Evolutionary conservation across 441 rosid species (phyloP).

Genomic region (Omphalea diandra): DNA sequence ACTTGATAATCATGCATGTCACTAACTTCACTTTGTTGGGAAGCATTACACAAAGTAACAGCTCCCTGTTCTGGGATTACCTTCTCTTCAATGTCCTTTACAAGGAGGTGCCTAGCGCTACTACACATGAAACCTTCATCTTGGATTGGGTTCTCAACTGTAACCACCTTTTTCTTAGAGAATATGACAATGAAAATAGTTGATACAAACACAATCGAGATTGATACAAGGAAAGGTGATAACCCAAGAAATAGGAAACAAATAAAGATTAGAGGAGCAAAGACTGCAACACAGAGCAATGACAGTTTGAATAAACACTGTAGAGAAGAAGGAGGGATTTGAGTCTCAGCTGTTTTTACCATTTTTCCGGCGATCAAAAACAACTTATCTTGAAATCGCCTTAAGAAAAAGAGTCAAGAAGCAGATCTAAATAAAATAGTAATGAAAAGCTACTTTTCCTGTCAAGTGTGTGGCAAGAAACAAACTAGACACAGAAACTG

Average conservation of each 20-base stretch:
- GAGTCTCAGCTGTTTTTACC: slow-evolving; percentile 29
- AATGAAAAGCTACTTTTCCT: neutral
- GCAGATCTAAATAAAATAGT: slow-evolving; percentile 16
- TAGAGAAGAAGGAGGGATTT: slow-evolving; percentile 26
- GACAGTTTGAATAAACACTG: slow-evolving; percentile 27
- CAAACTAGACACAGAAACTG: neutral
- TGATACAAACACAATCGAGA: slow-evolving; percentile 36
- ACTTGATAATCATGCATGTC: slow-evolving; percentile 28
- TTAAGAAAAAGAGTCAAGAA: neutral
- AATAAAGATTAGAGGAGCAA: slow-evolving; percentile 28
- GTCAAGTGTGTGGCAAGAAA: neutral
- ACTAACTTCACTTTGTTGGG: slow-evolving; percentile 23
- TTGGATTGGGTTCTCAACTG: slow-evolving; percentile 21
- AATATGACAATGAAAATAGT: slow-evolving; percentile 27
- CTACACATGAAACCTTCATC: slow-evolving; percentile 20
- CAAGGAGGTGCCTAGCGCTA: slow-evolving; percentile 1
- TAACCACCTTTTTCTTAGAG: slow-evolving; percentile 25
- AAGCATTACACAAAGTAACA: slow-evolving; percentile 13
- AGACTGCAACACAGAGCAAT: slow-evolving; percentile 24
- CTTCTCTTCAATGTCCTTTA: slow-evolving; percentile 25
- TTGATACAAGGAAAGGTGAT: slow-evolving; percentile 29
- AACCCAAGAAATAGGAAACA: slow-evolving; percentile 26
- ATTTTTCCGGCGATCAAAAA: slow-evolving; percentile 30
- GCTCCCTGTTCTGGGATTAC: slow-evolving; percentile 15
- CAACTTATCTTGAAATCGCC: slow-evolving; percentile 4